These are phyloP conservation scores for Bretschneidera sinensis DNA, from an alignment of 345 rosid species.

Conservation along the genomic window DNA sequence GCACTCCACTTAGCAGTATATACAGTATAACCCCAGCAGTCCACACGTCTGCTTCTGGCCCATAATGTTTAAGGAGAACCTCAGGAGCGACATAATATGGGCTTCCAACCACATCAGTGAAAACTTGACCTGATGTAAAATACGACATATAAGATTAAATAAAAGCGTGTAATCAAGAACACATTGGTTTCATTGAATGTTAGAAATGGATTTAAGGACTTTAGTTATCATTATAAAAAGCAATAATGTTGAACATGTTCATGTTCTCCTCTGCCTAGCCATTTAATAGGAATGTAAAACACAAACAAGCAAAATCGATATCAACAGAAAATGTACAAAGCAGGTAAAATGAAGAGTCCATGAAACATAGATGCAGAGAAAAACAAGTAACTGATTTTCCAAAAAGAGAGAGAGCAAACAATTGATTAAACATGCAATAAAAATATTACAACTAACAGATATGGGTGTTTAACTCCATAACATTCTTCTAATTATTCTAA, in stretches of 20 bases:
- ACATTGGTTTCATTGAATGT: not conserved
- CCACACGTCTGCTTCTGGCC: conserved; percentile 99
- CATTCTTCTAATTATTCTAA: not conserved
- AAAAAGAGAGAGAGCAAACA: not conserved
- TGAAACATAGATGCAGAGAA: not conserved
- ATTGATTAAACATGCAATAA: no score
- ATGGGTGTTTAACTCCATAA: not conserved
- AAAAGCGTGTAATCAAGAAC: not conserved
- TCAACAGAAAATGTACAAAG: not conserved
- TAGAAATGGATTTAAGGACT: conserved; percentile 1
- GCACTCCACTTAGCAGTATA: conserved; percentile 95
- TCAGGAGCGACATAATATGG: conserved; percentile 98
- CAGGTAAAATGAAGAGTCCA: not conserved
- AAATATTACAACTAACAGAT: no score
- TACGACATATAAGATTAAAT: conserved; percentile 9
- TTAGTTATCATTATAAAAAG: not conserved
- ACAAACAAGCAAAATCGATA: no score
- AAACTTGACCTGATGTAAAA: conserved; percentile 62
- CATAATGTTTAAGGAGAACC: conserved; percentile 87
- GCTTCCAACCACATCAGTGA: conserved; percentile 95
- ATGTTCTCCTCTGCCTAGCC: no score
- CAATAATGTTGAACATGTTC: no score
- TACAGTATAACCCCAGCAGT: conserved; percentile 95
- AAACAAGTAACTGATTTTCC: no score
- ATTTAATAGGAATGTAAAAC: no score